Base-by-base conservation (phyloP, 2,329 filamentous ascomycete genomes). In the Colletotrichum magnum region DNA sequence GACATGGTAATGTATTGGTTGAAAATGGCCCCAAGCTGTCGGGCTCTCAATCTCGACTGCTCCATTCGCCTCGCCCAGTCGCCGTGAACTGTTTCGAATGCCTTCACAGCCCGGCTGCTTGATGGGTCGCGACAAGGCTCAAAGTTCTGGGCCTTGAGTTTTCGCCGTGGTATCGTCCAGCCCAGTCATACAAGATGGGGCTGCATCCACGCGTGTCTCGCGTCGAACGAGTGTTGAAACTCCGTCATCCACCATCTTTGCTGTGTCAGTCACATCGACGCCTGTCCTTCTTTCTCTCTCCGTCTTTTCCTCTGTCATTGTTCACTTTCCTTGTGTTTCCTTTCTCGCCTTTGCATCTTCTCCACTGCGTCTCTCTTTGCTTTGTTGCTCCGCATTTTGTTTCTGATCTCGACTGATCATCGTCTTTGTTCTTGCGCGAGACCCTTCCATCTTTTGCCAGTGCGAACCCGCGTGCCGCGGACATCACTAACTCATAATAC, bases 151-250 rank as follows among this genome's bases (percentile, higher is more conserved):
- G 32, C 56, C 65, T 36, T 36, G 9, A 7, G 9, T 36, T 36
- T 36, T 36, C 3, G 32, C 48, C 10, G 54, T 59, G 15, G 9
- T 32, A 5, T 48, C 18, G 45, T 57, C 51, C 36, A 54, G 12
- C 9, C 56, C 62, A 67, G 58, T 61, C 67, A 54, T 70, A 66
- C 69, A 71, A 69, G 61, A 70, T 54, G 57, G 61, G 32, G 68
- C 51, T 61, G 54, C 26, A 45, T 36, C 63, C 62, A 39, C 51
- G 39, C 36, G 45, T 64, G 53, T 15, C 47, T 62, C 50, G 51
- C 50, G 61, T 72, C 45, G 26, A 56, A 70, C 69, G 48, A 62
- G 65, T 62, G 54, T 65, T 47, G 56, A 63, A 39, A 48, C 58
- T 32, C 57, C 65, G 56, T 56, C 45, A n/a, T 32, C 41, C 26